A percentile compares a stretch with the other conserved stretches of the same genome.
phyloP scores from a whole-genome alignment of 2,329 filamentous ascomycete species.

The Colletotrichum nymphaeae region DNA sequence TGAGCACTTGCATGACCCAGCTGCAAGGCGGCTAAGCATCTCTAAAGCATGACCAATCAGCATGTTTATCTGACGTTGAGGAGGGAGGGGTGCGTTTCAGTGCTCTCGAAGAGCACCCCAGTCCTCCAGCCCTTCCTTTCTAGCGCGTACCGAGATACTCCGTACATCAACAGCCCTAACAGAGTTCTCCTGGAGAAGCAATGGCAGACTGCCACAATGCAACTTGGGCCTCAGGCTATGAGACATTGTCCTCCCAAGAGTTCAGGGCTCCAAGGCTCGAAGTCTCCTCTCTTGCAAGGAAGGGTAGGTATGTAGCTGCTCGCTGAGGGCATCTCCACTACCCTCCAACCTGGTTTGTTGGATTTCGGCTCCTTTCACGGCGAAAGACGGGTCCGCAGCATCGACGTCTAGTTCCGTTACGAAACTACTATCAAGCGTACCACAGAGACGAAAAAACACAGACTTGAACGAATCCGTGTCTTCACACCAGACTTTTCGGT shows the following conservation, averaged over 20 bases:
- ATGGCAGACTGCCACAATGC: not conserved
- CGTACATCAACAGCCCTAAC: not conserved
- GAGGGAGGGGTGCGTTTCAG: slow-evolving; percentile 34
- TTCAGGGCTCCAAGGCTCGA: not conserved
- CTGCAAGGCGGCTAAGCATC: slow-evolving; percentile 39
- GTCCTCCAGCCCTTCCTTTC: slow-evolving; percentile 7
- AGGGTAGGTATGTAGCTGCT: not conserved
- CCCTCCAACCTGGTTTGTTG: not conserved
- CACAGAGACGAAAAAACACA: not conserved
- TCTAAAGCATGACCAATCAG: slow-evolving; percentile 34
- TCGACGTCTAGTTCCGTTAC: not conserved
- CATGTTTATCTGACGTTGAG: not conserved
- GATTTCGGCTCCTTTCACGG: not conserved
- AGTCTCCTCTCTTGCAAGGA: not conserved
- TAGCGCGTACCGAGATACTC: slow-evolving; percentile 16
- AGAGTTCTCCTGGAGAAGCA: not conserved
- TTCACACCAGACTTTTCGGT: too few species aligned
- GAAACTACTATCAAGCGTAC: not conserved
- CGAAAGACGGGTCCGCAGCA: not conserved
- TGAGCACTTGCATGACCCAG: slow-evolving; percentile 37
- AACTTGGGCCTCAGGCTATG: not conserved
- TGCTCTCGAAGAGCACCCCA: not conserved
- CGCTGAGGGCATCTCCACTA: not conserved
- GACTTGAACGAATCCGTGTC: not conserved
- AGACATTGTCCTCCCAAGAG: not conserved